phyloP scores from a whole-genome alignment of 148 eudicot species.

The Heliamphora exappendiculata region DNA sequence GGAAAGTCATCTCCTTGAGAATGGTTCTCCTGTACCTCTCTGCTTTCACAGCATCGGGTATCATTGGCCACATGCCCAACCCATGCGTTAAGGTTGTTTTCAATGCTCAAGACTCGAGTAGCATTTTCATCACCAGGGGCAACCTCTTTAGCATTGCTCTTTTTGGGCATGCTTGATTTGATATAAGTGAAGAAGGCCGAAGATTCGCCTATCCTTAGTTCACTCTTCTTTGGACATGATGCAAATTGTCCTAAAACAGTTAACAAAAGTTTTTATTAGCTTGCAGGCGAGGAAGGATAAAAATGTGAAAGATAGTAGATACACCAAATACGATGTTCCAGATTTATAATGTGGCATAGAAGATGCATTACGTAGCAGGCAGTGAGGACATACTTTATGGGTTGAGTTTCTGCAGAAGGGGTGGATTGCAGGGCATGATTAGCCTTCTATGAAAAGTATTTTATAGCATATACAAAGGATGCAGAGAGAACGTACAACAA shows the following conservation, averaged over 20 bases:
- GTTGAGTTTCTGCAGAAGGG: not conserved
- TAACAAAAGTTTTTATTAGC: not conserved
- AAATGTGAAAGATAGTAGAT: not conserved
- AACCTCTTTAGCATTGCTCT: conserved; percentile 29
- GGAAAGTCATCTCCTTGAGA: conserved; percentile 52
- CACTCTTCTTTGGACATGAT: conserved; percentile 64
- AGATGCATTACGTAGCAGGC: not conserved
- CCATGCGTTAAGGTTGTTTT: conserved; percentile 25
- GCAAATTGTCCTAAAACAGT: conserved; percentile 41
- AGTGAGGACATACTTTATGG: not conserved
- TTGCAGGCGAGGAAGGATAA: not conserved
- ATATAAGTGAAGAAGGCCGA: conserved; percentile 93
- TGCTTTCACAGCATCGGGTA: conserved; percentile 21
- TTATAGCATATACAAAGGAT: too few species aligned
- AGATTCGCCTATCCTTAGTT: conserved; percentile 84
- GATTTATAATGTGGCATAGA: not conserved
- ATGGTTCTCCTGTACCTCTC: conserved; percentile 34
- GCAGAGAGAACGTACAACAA: not conserved
- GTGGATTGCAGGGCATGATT: not conserved
- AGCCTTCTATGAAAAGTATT: not conserved
- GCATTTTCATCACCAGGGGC: conserved; percentile 25
- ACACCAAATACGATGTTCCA: not conserved
- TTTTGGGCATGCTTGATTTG: conserved; percentile 50
- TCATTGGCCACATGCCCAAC: conserved; percentile 24
- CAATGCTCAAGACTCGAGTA: conserved; percentile 24